These are phyloP conservation scores for Blastobotrys mokoenaii DNA, from an alignment of 805 yeast species.

Conservation along the genomic window DNA sequence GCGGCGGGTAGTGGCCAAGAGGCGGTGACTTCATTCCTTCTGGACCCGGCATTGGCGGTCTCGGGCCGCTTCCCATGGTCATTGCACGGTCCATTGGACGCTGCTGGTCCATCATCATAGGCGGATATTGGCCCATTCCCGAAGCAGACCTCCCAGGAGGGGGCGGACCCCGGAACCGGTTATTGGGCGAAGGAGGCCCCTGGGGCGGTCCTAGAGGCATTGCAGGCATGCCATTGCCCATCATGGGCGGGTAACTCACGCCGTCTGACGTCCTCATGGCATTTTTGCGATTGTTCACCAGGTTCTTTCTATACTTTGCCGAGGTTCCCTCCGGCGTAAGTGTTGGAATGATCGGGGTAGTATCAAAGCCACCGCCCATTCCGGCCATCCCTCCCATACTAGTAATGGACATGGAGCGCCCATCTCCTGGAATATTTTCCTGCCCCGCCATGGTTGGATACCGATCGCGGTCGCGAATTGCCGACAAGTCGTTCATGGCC, in stretches of 20 bases:
- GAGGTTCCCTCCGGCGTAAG: slow-evolving; percentile 10
- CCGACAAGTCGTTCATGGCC: slow-evolving; percentile 17
- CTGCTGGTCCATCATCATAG: no score
- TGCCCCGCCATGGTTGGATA: slow-evolving; percentile 23
- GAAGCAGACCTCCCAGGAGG: background rate
- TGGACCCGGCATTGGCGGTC: no score
- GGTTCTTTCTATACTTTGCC: slow-evolving; percentile 18
- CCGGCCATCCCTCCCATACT: no score
- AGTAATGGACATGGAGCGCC: slow-evolving; percentile 26
- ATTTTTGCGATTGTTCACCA: slow-evolving; percentile 16
- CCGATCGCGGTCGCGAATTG: slow-evolving; percentile 28
- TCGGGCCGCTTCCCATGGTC: no score
- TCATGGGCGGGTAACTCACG: slow-evolving; percentile 2
- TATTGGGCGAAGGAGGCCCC: slow-evolving; percentile 1
- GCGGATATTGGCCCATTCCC: no score
- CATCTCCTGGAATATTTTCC: slow-evolving; percentile 6
- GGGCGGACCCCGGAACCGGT: background rate
- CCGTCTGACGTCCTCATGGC: slow-evolving; percentile 16
- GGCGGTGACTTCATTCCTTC: no score
- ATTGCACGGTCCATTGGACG: no score
- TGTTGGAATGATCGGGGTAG: slow-evolving; percentile 31
- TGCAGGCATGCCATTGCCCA: background rate
- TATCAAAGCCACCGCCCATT: slow-evolving; percentile 24
- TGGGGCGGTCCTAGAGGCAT: background rate
- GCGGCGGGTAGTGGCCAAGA: no score